Evolutionary conservation across 345 rosid genomes (phyloP), one percentile per base, ranked within the genome.

Genomic region (Aquilaria sinensis): DNA sequence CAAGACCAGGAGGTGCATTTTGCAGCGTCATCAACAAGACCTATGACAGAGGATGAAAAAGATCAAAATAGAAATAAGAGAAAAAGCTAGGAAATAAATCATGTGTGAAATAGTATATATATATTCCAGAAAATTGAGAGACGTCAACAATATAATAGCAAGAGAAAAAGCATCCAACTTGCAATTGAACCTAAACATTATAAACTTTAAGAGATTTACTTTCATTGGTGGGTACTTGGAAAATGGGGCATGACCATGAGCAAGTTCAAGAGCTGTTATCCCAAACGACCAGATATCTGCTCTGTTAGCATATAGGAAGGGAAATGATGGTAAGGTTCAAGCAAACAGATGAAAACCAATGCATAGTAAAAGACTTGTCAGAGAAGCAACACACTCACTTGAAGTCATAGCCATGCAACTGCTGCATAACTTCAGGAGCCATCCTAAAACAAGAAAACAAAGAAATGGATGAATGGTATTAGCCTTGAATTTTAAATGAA

Each of bases 381-480:
- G n/a, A 58, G 66, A 56, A 69, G 62, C 48, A 64, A 67, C 51
- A 67, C 47, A 78, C 95, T 83, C 77, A 94, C 99, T 94, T 94
- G 69, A 94, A 94, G 81, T 94, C 99, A 83, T 94, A 94, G 70
- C 99, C 99, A 76, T 94, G 99, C 76, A 90, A 67, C 67, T 94
- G 99, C 71, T 94, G 99, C 99, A 94, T 94, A 57, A 94, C 99
- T 83, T 90, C 99, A 70, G 99, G 99, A 72, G 99, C 99, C 99
- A 94, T 90, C 99, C 99, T 94, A 73, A 23, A 62, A 68, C 73
- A 59, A 51, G 67, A 56, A 60, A 63, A 68, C 51, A 63, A 70
- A 53, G 61, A 54, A 66, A 45, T 9, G 32, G 43, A 43, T 45
- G 57, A 9, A 61, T 64, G 4, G 37, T 4, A 58, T 58, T 57